A percentile compares a stretch with the other conserved stretches of the same genome.
phyloP scores from a whole-genome alignment of 192 early-diverging fungal genomes.

The Backusella psychrophila region DNA sequence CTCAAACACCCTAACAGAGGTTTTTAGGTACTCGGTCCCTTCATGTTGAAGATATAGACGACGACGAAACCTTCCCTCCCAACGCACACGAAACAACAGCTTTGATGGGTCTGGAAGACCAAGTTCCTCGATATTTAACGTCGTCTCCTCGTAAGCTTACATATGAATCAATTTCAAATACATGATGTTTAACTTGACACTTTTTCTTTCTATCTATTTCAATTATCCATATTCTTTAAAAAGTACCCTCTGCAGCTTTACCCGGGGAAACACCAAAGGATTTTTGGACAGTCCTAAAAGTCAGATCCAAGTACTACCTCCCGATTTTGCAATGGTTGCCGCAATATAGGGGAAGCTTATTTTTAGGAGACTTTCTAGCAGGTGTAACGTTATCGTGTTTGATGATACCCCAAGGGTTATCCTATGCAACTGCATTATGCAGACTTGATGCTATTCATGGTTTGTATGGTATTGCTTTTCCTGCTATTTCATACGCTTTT shows the following conservation, averaged over 20 bases:
- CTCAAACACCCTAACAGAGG: neutral
- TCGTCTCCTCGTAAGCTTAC: slow-evolving; percentile 23
- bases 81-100: slow-evolving; percentile 6
- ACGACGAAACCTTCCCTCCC: slow-evolving; percentile 14
- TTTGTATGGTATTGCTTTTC: slow-evolving; percentile 82
- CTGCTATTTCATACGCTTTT: slow-evolving; percentile 83
- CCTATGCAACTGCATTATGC: slow-evolving; percentile 87
- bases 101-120: slow-evolving; percentile 1
- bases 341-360: slow-evolving; percentile 60
- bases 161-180: neutral
- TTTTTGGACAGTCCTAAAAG: slow-evolving; percentile 42
- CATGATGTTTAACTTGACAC: neutral
- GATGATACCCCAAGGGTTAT: slow-evolving; percentile 74
- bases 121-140: slow-evolving; percentile 20
- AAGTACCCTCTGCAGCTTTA: slow-evolving; percentile 5
- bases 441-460: slow-evolving; percentile 83
- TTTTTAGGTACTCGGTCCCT: neutral
- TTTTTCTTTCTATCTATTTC: neutral
- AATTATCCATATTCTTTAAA: neutral
- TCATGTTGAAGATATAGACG: slow-evolving; percentile 13
- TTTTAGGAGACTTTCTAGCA: slow-evolving; percentile 77
- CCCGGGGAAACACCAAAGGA: slow-evolving; percentile 22
- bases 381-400: slow-evolving; percentile 78
- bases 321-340: slow-evolving; percentile 94
- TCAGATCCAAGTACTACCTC: slow-evolving; percentile 86